These are phyloP conservation scores for Stereum hirsutum DNA, from an alignment of 1,284 basidiomycete genomes.

Conservation along the genomic window DNA sequence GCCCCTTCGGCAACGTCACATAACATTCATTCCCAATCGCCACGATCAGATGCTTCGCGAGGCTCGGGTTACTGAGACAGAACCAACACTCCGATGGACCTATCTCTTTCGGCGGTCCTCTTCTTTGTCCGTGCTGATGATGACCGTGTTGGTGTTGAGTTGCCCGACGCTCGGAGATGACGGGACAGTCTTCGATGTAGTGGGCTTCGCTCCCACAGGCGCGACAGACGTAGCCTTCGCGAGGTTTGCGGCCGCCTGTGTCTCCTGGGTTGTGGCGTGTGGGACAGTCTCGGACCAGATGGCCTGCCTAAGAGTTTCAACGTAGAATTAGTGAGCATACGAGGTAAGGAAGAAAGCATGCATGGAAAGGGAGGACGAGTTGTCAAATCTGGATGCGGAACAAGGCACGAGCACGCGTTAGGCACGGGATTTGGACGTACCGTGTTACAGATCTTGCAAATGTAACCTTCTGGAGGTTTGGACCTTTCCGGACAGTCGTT, in stretches of 20 bases:
- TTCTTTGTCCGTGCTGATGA: slow-evolving; percentile 28
- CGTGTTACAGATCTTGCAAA: slow-evolving; percentile 77
- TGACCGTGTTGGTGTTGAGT: slow-evolving; percentile 28
- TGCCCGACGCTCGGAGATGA: slow-evolving; percentile 35
- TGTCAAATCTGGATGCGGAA: too few species aligned
- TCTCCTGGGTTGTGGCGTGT: slow-evolving; percentile 66
- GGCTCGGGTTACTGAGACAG: slow-evolving; percentile 86
- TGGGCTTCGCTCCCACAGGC: slow-evolving; percentile 82
- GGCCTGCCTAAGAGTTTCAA: slow-evolving; percentile 47
- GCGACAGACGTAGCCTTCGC: slow-evolving; percentile 77
- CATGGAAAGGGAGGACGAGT: neutral
- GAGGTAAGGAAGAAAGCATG: slow-evolving; percentile 4
- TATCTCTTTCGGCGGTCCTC: slow-evolving; percentile 70
- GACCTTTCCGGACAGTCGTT: slow-evolving; percentile 63
- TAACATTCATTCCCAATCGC: slow-evolving; percentile 91
- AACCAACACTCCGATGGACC: slow-evolving; percentile 90
- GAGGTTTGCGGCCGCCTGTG: slow-evolving; percentile 72
- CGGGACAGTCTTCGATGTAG: slow-evolving; percentile 78
- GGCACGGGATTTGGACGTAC: too few species aligned
- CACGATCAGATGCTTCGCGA: slow-evolving; percentile 90
- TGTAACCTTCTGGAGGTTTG: slow-evolving; percentile 74
- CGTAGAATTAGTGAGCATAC: neutral
- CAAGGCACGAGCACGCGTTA: too few species aligned
- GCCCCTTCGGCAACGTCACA: slow-evolving; percentile 88
- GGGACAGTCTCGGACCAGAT: slow-evolving; percentile 83